Base-by-base conservation (phyloP, 176 grass and related monocot species). In the Cocos nucifera region DNA sequence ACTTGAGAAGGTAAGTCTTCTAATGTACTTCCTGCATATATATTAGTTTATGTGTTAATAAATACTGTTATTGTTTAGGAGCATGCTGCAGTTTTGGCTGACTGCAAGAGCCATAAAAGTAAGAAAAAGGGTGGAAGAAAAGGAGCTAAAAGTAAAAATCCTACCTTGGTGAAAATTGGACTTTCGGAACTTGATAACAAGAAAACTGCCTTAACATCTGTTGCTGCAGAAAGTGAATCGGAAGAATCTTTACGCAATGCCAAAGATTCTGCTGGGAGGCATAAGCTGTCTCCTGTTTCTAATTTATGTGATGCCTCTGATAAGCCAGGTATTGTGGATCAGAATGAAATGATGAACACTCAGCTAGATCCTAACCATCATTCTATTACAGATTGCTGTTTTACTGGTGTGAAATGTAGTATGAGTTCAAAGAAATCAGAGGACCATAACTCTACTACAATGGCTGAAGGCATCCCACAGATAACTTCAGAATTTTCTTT, bases 71-170 rank as follows among this genome's bases (percentile, higher is more conserved):
- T 52, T 70, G 20, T 77, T 27, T 39, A 77, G 49, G 87, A 78
- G 67, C 73, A 77, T 73, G 20, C 54, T 75, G 67, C 70, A 21
- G 53, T 28, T 19, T 73, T 67, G 53, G 61, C 29, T 44, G 78
- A 90, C 23, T 69, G 65, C 75, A 97, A 80, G 63, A 75, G 62
- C 71, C 64, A 73, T 17, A 63, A 64, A 55, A 73, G 57, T 66
- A 97, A 91, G 79, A 91, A 84, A 67, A 97, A 80, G 78, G 85
- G 72, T 67, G 85, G 79, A 66, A 72, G 81, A 57, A 97, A 83
- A 91, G 87, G 78, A 69, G 59, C 59, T 55, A 97, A 84, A 72
- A 69, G 69, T 70, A 97, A 88, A 85, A 35, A 52, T 50, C 66
- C 73, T 65, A 53, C 59, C 64, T 77, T 59, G 20, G 56, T 23